Evolutionary conservation across 2,329 filamentous ascomycete genomes (phyloP), one percentile per base, ranked within the genome.

Genomic region (Diaporthe nobilis): DNA sequence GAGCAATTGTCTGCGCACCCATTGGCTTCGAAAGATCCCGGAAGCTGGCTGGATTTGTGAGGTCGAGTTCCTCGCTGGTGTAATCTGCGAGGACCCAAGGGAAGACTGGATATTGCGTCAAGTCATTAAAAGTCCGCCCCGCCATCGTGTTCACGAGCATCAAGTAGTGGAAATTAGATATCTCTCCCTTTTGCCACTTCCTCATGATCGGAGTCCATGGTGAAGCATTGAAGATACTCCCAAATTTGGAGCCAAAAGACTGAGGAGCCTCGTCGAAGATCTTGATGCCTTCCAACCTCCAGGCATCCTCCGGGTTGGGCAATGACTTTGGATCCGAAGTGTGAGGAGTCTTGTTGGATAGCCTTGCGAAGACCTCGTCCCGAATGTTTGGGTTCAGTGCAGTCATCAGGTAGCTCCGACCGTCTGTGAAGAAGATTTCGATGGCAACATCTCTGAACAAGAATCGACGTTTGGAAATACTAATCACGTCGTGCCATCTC

Each of bases 111-210:
- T 99, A 99, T 81, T 99, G 97, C 0, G 97, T 99, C 25, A 99
- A 88, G 82, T 99, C 97, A 81, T 99, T 99, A 86, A 99, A 99
- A 0, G 97, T 98, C 71, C 97, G 90, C 3, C 97, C 97, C 39
- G 97, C 97, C 90, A 99, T 95, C 0, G 97, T 98, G 82, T 99
- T 99, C 81, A 99, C 92, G 76, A 98, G 92, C 96, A 99, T 99
- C 49, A 99, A 90, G 82, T 99, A 99, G 84, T 98, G 95, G 81
- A 99, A 99, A 83, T 99, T 99, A 20, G 96, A 98, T 68, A 98
- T 95, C 81, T 99, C 97, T 17, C 97, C 97, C 82, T 93, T 94
- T 76, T 97, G 90, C 97, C 97, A 99, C 82, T 93, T 93, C 78
- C 94, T 93, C 81, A 97, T 98, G 12, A 95, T 92, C 13, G 96